These are phyloP conservation scores for Chaetothyriales sp. DNA, from an alignment of 2,329 filamentous ascomycete genomes.

Conservation along the genomic window DNA sequence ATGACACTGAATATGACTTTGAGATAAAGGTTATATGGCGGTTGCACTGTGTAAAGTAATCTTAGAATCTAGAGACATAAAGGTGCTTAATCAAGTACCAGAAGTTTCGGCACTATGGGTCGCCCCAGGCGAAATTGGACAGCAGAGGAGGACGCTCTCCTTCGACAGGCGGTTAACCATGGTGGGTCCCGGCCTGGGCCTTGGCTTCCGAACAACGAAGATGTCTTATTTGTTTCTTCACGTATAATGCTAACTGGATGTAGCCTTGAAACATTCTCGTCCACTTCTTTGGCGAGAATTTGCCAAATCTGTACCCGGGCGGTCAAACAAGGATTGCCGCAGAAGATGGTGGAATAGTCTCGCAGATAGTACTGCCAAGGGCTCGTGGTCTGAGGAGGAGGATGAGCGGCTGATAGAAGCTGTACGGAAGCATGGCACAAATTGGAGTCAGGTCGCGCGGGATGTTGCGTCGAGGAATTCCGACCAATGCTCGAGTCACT, in stretches of 20 bases:
- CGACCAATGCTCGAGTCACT: background rate
- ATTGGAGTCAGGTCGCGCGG: background rate
- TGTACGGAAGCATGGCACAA: background rate
- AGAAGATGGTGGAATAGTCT: background rate
- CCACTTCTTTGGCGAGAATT: background rate
- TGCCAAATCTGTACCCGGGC: background rate
- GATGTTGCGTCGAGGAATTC: background rate
- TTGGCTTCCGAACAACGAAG: background rate
- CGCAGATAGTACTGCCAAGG: background rate
- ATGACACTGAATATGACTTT: background rate
- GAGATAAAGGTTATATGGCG: background rate
- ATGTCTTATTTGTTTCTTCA: background rate
- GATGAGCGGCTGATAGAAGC: background rate
- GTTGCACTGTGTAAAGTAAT: no score
- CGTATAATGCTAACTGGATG: background rate
- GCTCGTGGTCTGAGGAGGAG: background rate
- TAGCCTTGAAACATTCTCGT: background rate
- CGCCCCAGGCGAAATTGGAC: background rate
- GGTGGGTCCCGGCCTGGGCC: background rate
- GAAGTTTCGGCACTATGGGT: background rate
- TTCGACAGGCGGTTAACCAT: background rate
- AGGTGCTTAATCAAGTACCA: background rate
- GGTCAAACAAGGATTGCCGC: background rate
- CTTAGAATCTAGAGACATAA: background rate
- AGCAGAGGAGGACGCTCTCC: background rate